Percentiles rank a stretch among this genome's conserved stretches.
Evolutionary conservation across 352 stramenopile species (phyloP).

Genomic region (Aphanomyces euteiches): DNA sequence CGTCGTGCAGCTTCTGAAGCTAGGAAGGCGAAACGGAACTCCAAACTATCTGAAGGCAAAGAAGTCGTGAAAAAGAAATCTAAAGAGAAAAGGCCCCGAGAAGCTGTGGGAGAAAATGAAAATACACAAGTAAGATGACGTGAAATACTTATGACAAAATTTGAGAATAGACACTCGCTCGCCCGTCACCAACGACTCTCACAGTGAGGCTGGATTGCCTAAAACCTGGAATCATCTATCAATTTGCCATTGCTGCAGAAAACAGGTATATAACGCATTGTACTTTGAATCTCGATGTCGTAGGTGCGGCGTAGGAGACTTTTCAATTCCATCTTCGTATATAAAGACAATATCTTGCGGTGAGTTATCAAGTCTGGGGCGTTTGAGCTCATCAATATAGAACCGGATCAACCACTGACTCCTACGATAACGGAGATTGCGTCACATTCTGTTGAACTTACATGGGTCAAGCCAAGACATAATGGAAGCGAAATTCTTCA

Average conservation of each 20-base stretch:
- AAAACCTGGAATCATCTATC: slow-evolving; percentile 67
- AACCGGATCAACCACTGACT: slow-evolving; percentile 43
- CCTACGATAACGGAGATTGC: slow-evolving; percentile 41
- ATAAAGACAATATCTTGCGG: slow-evolving; percentile 52
- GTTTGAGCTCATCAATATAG: slow-evolving; percentile 33
- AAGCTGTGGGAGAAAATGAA: no score
- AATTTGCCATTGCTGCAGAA: slow-evolving; percentile 62
- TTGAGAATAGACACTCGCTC: background rate
- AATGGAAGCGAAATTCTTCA: slow-evolving; percentile 72
- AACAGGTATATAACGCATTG: slow-evolving; percentile 38
- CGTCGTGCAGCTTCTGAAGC: no score
- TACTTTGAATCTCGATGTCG: background rate
- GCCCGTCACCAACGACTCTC: background rate
- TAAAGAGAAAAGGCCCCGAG: no score
- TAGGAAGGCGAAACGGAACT: no score
- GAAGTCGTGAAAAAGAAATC: no score
- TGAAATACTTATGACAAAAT: background rate
- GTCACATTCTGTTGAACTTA: slow-evolving; percentile 42
- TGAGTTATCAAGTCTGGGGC: background rate
- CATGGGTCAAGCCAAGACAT: slow-evolving; percentile 55
- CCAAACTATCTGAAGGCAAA: no score
- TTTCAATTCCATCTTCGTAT: slow-evolving; percentile 65
- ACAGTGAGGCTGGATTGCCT: slow-evolving; percentile 43
- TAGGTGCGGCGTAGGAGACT: slow-evolving; percentile 50
- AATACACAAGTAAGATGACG: background rate